phyloP scores from a whole-genome alignment of 257 asterid species.

The Cruciata laevipes region DNA sequence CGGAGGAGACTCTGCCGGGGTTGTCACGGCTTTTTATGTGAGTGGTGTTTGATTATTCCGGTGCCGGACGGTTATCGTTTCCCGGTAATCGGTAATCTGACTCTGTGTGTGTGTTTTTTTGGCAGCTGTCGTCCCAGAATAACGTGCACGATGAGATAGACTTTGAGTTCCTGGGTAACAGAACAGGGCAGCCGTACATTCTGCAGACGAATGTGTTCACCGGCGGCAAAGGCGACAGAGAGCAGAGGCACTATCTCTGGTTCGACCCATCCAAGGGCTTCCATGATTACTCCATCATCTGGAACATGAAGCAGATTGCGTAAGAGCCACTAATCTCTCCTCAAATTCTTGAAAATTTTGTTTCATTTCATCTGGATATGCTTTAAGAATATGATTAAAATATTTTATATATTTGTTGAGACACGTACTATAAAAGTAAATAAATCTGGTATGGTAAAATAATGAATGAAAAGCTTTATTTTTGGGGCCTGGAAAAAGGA shows the following conservation, averaged over 20 bases:
- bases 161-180: slow-evolving; percentile 39
- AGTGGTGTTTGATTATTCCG: background rate
- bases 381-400: too few relatives aligned
- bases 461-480: background rate
- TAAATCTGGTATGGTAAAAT: too few relatives aligned
- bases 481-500: background rate
- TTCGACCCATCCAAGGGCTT: slow-evolving; percentile 32
- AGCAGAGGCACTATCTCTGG: slow-evolving; percentile 36
- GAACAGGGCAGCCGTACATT: slow-evolving; percentile 36
- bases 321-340: slow-evolving; percentile 10
- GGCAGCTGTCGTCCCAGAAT: slow-evolving; percentile 30
- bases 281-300: slow-evolving; percentile 28
- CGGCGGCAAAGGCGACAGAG: slow-evolving; percentile 33
- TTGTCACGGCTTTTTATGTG: slow-evolving; percentile 38
- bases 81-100: background rate
- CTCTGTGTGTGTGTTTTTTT: background rate
- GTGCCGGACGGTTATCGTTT: background rate
- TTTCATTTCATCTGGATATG: too few relatives aligned
- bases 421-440: background rate
- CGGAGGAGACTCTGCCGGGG: slow-evolving; percentile 39
- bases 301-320: slow-evolving; percentile 27
- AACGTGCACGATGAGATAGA: slow-evolving; percentile 42
- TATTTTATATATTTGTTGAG: background rate
- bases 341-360: too few relatives aligned
- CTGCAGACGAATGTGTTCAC: slow-evolving; percentile 41